Percentiles rank a stretch among this genome's conserved stretches.
These are phyloP conservation scores for Fusarium aywerte DNA, from an alignment of 2,329 filamentous ascomycete genomes.

Conservation along the genomic window DNA sequence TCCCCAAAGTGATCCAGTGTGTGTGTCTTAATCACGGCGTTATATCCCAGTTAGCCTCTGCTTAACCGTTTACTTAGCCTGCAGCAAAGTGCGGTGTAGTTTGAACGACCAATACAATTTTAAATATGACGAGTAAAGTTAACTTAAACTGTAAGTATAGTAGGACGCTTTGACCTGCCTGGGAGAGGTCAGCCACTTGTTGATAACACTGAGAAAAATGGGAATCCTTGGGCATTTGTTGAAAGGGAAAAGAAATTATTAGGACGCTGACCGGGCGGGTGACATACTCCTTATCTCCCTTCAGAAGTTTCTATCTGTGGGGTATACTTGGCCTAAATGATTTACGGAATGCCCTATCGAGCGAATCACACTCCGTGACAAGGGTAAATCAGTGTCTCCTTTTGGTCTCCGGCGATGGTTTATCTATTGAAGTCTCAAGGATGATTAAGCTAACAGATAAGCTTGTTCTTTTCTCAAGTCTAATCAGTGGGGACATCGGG, in stretches of 20 bases:
- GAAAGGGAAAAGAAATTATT: no score
- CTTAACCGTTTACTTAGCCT: not conserved
- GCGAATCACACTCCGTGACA: not conserved
- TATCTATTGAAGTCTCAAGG: not conserved
- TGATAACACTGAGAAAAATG: no score
- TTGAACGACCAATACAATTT: not conserved
- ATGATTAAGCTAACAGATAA: not conserved
- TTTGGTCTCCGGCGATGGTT: not conserved
- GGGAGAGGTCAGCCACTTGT: no score
- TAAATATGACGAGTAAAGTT: not conserved
- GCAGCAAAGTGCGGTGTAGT: not conserved
- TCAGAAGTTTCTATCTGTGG: not conserved
- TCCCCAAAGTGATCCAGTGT: no score
- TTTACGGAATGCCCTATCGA: not conserved
- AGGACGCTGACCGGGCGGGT: not conserved
- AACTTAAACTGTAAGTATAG: not conserved
- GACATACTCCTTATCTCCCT: not conserved
- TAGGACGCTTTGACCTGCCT: no score
- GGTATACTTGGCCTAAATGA: not conserved
- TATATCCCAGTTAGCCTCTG: no score
- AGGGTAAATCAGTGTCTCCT: not conserved
- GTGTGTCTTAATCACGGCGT: no score
- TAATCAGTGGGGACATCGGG: not conserved
- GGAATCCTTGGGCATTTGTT: no score
- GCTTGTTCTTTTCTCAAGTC: not conserved